Evolutionary conservation across 169 alveolate genomes (phyloP).

Genomic region (Ichthyophthirius multifiliis): DNA sequence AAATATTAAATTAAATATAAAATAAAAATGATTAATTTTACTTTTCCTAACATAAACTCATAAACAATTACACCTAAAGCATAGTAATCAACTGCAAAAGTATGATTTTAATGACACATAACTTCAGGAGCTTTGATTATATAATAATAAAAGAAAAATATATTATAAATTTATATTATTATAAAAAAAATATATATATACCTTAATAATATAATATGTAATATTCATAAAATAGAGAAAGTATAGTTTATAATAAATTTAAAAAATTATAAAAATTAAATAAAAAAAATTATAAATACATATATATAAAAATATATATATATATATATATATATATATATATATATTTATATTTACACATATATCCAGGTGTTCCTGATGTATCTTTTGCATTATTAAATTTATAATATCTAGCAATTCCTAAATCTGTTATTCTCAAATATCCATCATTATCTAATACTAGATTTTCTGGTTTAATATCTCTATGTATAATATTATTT

Average conservation of each 20-base stretch:
- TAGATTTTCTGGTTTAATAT: conserved; percentile 82
- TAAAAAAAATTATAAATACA: too few relatives aligned
- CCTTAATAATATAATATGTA: too few relatives aligned
- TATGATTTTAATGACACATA: conserved; percentile 54
- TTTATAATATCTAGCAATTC: conserved; percentile 49
- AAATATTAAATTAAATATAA: too few relatives aligned
- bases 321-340: too few relatives aligned
- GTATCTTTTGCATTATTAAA: conserved; percentile 54
- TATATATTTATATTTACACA: too few relatives aligned
- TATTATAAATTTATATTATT: neutral
- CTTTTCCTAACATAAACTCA: conserved; percentile 62
- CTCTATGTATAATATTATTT: conserved; percentile 75
- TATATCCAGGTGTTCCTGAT: conserved; percentile 64
- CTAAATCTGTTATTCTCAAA: conserved; percentile 57
- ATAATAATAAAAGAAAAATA: too few relatives aligned
- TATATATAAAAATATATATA: too few relatives aligned
- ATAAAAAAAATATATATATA: neutral
- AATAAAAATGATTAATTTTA: too few relatives aligned
- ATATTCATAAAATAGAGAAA: too few relatives aligned
- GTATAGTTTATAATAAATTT: too few relatives aligned
- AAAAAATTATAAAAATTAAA: too few relatives aligned
- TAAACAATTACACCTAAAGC: conserved; percentile 68
- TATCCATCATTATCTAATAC: conserved; percentile 66
- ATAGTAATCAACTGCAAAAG: conserved; percentile 52
- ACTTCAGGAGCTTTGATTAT: conserved; percentile 66